Evolutionary conservation across 1,284 basidiomycete genomes (phyloP), one percentile per base, ranked within the genome.

Genomic region (Amylostereum chailletii): DNA sequence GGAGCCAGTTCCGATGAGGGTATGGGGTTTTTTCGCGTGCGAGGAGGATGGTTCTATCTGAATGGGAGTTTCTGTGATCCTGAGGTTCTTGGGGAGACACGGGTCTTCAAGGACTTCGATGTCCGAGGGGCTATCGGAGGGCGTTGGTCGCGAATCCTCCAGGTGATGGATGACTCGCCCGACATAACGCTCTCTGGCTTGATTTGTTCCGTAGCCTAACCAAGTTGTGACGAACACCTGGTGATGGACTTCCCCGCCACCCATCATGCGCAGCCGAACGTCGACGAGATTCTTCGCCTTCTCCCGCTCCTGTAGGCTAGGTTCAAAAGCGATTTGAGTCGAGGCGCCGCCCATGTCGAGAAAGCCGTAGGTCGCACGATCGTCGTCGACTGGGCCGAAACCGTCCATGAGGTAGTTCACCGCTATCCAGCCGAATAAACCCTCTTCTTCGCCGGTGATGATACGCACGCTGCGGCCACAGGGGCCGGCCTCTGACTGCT

Each of bases 331-430:
- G 55, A 99, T 95, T 67, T 99, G 95, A 6, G 95, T 98, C 32
- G 93, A 96, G 26, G 96, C 95, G 36, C 95, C 95, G 49, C 95
- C 95, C 96, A 99, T 99, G 66, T 99, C 96, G 54, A 99, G 74
- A 67, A 99, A 99, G 3, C 96, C 96, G 60, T 92, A 98, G 3
- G 96, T 98, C 34, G 90, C 90, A 51, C 71, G 74, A 55, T 76
- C 71, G 40, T 71, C 64, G 55, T 70, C 72, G 44, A 78, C 72
- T 10, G 81, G 80, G 10, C 76, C 75, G 63, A 99, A 99, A 1
- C 94, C 95, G 62, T 99, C 91, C 93, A 98, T 96, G 42, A 99
- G 83, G 65, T 99, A 99, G 66, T 99, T 99, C 62, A 98, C 92
- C 0, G 94, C 92, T 49, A 99, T 92, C 96, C 96, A 99, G 1